These are phyloP conservation scores for Diaporthe ilicicola DNA, from an alignment of 2,329 filamentous ascomycete species.

Conservation along the genomic window DNA sequence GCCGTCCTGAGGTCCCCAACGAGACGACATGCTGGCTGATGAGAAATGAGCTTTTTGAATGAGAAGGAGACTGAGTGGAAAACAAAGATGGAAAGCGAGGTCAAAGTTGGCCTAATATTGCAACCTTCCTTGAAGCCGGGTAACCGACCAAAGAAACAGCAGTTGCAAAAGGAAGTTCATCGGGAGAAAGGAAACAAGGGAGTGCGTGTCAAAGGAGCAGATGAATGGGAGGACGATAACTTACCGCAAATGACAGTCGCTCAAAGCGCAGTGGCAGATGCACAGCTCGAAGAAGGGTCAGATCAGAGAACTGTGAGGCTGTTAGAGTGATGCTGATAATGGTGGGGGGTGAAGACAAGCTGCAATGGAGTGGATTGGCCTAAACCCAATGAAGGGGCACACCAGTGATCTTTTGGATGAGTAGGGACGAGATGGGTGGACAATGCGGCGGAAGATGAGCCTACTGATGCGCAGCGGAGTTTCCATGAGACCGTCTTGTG, in stretches of 20 bases:
- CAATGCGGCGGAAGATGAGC: neutral
- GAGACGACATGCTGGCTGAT: conserved; percentile 37
- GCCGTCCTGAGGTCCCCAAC: neutral
- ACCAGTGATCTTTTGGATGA: neutral
- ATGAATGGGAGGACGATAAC: no score
- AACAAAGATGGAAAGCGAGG: neutral
- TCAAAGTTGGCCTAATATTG: neutral
- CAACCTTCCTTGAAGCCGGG: neutral
- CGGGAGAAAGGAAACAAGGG: neutral
- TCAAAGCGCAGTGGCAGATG: neutral
- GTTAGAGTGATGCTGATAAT: neutral
- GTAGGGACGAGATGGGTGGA: neutral
- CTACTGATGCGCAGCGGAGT: neutral
- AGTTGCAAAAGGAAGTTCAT: neutral
- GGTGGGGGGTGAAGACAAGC: neutral
- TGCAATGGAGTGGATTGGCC: neutral
- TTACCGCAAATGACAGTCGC: neutral
- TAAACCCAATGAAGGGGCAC: neutral
- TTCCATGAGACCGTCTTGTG: neutral
- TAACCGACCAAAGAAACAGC: no score
- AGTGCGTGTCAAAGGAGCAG: neutral
- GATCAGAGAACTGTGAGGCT: neutral
- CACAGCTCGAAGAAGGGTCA: neutral
- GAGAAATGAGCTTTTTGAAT: neutral
- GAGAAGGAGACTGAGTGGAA: neutral